Evolutionary conservation across 805 yeast species (phyloP), one percentile per base, ranked within the genome.

Genomic region (Priceomyces castillae): DNA sequence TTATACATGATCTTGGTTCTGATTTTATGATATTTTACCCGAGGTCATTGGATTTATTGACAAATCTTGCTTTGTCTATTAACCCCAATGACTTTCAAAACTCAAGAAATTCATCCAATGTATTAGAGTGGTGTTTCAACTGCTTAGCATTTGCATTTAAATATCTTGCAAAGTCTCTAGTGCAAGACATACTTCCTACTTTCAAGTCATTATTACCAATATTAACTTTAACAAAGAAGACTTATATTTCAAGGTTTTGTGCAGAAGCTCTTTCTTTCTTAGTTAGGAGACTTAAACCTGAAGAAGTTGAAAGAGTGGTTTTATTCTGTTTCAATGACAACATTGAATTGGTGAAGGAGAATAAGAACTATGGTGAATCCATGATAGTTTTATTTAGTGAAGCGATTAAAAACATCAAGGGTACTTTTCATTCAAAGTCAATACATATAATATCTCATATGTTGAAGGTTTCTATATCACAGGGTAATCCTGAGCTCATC

Each of bases 251-350:
- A 1, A 74, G 95, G 48, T 94, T 92, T 55, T 82, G 95, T 16
- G 90, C 97, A 0, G 97, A 92, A 62, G 94, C 97, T 0, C 62
- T 92, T 37, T 86, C 97, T 0, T 94, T 86, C 54, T 68, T 92
- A 44, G 69, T 92, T 7, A 79, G 94, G 57, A 87, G 87, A 60
- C 73, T 86, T 48, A 71, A 73, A 18, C 59, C 70, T 0, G 72
- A 72, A 0, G 65, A 76, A 5, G 64, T 90, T 38, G 53, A 58
- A 1, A 44, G 51, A 0, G 76, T 86, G 36, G 67, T 86, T 7
- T 54, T 65, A 2, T 69, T 58, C 47, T 59, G 77, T 2, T 69
- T 78, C 38, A 52, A 60, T 23, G 69, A 68, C 20, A 65, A 62
- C 26, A 41, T 42, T 14, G 57, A 56, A 1, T 51, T 61, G 12